Conservation (phyloP, 2,329 filamentous ascomycete genomes). For the Triangularia verruculosa region DNA sequence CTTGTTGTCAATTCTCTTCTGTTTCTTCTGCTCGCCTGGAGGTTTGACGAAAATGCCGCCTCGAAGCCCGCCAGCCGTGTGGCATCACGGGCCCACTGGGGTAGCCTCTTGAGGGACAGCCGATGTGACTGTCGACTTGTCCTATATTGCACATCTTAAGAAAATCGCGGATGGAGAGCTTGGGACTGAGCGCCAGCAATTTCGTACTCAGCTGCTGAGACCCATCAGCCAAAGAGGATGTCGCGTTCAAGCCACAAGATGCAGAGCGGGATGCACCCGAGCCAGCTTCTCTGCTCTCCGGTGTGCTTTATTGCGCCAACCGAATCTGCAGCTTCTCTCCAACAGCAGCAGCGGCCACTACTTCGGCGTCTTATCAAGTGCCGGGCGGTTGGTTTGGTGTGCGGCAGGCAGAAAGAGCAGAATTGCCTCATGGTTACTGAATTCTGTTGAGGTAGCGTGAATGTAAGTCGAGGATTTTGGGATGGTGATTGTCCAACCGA, state of each 20-base stretch:
- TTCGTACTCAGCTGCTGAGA: not conserved
- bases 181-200: not conserved
- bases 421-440: no score
- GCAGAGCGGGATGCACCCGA: constrained; percentile 6
- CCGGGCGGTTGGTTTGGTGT: not conserved
- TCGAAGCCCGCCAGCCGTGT: not conserved
- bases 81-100: not conserved
- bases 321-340: not conserved
- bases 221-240: not conserved
- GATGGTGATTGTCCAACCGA: not conserved
- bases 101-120: not conserved
- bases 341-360: not conserved
- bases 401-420: not conserved
- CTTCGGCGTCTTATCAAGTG: not conserved
- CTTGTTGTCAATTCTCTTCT: not conserved
- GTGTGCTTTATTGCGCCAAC: not conserved
- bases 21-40: not conserved
- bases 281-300: not conserved
- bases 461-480: not conserved
- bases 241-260: constrained; percentile 4
- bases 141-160: constrained; percentile 34
- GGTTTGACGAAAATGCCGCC: not conserved
- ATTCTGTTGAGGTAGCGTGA: not conserved
- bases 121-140: constrained; percentile 6
- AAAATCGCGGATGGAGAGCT: constrained; percentile 21